A percentile compares a stretch with the other conserved stretches of the same genome.
These are phyloP conservation scores for Sordariomycetes sp. DNA, from an alignment of 2,329 filamentous ascomycete species.

Conservation along the genomic window DNA sequence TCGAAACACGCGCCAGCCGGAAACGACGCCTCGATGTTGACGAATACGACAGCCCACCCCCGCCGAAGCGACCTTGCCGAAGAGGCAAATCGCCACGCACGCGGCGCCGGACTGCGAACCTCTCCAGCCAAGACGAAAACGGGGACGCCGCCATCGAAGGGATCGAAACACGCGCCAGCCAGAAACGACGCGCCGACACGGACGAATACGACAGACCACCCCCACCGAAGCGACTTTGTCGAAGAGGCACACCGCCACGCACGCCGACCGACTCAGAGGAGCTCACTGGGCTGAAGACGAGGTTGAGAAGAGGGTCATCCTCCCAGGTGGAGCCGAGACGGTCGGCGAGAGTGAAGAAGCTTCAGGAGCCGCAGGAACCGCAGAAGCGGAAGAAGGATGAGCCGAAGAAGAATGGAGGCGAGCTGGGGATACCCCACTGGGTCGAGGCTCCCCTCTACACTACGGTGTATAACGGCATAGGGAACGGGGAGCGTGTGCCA, in stretches of 20 bases:
- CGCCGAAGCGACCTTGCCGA: background rate
- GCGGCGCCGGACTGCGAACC: too few relatives aligned
- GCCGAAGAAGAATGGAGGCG: too few relatives aligned
- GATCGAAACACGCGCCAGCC: background rate
- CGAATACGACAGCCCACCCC: background rate
- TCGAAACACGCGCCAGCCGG: background rate
- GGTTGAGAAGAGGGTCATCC: background rate
- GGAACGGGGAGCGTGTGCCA: too few relatives aligned
- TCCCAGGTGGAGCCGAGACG: too few relatives aligned
- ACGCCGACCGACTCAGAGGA: background rate
- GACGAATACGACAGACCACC: background rate
- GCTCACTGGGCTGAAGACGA: background rate
- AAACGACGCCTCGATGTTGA: background rate
- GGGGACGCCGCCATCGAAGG: background rate
- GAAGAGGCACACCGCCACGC: background rate
- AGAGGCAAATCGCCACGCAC: background rate
- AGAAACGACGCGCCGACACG: background rate
- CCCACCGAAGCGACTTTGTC: background rate
- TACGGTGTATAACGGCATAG: too few relatives aligned
- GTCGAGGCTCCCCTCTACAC: too few relatives aligned
- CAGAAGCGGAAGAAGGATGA: too few relatives aligned
- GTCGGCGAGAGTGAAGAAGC: too few relatives aligned
- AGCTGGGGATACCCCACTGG: too few relatives aligned
- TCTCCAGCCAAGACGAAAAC: background rate
- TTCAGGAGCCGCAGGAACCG: too few relatives aligned